Base-by-base conservation (phyloP, 2,329 filamentous ascomycete species). In the Arthrobotrys pseudoclavata region DNA sequence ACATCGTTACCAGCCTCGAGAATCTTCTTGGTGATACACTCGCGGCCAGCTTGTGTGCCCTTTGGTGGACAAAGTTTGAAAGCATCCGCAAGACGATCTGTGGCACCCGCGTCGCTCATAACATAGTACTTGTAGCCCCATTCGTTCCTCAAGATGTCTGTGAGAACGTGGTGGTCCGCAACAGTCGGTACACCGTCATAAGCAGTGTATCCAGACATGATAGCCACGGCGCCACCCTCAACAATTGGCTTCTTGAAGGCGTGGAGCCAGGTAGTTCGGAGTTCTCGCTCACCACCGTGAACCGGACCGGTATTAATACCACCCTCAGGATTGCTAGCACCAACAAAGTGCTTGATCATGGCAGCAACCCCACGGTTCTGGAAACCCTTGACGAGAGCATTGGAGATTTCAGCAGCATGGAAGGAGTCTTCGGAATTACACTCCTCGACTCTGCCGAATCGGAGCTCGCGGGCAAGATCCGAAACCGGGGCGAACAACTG, bases 311-410 rank as follows among this genome's bases (percentile, higher is more conserved):
- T 90, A 82, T 93, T 93, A 50, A 93, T 83, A 1, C 91, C 91
- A 82, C 93, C 91, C 81, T 93, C 91, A 0, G 91, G 91, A 0
- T 86, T 85, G 55, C 87, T 91, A 81, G 89, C 92, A 0, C 87
- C 91, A 12, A 89, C 90, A 82, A 91, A 93, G 82, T 94, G 91
- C 84, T 93, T 94, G 55, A 93, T 89, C 83, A 89, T 92, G 15
- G 91, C 88, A 24, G 88, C 89, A 4, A 93, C 91, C 50, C 89
- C 89, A 37, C 86, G 85, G 12, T 86, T 86, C 82, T 93, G 90
- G 1, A 93, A 84, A 22, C 91, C 89, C 62, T 85, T 86, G 45
- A 89, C 85, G 68, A 87, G 87, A 31, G 86, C 85, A 80, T 92
- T 89, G 0, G 88, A 89, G 70, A 92, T 87, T 81, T 93, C 90